Conservation (phyloP, 2,329 filamentous ascomycete species). For the Fusarium anguioides region DNA sequence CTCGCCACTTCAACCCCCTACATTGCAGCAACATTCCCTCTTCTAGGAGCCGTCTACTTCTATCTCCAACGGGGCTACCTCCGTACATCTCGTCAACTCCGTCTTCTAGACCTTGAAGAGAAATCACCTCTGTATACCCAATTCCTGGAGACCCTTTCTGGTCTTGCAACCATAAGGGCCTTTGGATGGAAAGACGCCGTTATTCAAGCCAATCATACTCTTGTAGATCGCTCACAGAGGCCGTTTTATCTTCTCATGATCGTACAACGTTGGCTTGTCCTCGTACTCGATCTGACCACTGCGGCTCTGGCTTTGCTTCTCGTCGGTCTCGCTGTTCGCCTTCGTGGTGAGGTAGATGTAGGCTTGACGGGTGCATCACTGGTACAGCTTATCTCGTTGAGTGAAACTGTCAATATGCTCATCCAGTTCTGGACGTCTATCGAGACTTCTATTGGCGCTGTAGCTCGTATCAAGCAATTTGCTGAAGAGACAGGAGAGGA, state of each 20-base stretch:
- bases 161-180: constrained; percentile 62
- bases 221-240: constrained; percentile 65
- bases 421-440: constrained; percentile 53
- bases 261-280: constrained; percentile 67
- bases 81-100: constrained; percentile 56
- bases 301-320: constrained; percentile 59
- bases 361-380: constrained; percentile 51
- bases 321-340: constrained; percentile 58
- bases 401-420: constrained; percentile 50
- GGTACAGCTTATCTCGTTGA: constrained; percentile 48
- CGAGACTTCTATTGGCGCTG: constrained; percentile 53
- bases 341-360: constrained; percentile 43
- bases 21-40: constrained; percentile 56
- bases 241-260: constrained; percentile 68
- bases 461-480: constrained; percentile 51
- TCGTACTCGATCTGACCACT: constrained; percentile 63
- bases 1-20: constrained; percentile 44
- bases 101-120: constrained; percentile 56
- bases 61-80: constrained; percentile 57
- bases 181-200: constrained; percentile 60
- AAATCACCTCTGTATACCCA: constrained; percentile 55
- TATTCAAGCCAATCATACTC: constrained; percentile 56
- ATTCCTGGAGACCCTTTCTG: constrained; percentile 60
- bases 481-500: constrained; percentile 45
- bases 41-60: constrained; percentile 55